These are phyloP conservation scores for Phoma sp. DNA, from an alignment of 2,329 filamentous ascomycete genomes.

Conservation along the genomic window DNA sequence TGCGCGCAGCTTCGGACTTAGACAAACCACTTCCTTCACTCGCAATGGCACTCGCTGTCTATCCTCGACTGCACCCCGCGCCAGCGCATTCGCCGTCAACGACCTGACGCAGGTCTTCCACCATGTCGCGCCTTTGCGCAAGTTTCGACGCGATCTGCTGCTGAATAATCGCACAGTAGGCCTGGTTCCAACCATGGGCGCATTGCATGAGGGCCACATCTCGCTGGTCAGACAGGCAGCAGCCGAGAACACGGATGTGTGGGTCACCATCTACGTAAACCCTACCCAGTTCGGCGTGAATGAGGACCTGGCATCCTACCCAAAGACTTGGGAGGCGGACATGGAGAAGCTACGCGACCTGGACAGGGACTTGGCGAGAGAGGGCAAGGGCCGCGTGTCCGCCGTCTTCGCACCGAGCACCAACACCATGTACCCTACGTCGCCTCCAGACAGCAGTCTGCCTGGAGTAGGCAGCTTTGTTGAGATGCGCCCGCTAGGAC, in stretches of 20 bases:
- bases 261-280: slow-evolving; percentile 94
- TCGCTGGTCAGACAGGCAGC: slow-evolving; percentile 85
- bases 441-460: slow-evolving; percentile 74
- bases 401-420: slow-evolving; percentile 89
- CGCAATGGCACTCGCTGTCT: slow-evolving; percentile 27
- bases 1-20: neutral
- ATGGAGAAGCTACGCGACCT: slow-evolving; percentile 69
- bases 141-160: slow-evolving; percentile 71
- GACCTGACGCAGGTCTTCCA: slow-evolving; percentile 72
- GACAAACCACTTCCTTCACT: slow-evolving; percentile 1
- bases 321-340: slow-evolving; percentile 86
- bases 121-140: slow-evolving; percentile 72
- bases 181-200: slow-evolving; percentile 96
- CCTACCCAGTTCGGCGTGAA: slow-evolving; percentile 91
- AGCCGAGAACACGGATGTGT: slow-evolving; percentile 80
- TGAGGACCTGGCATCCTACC: slow-evolving; percentile 89
- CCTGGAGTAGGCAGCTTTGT: slow-evolving; percentile 87
- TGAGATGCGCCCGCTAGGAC: slow-evolving; percentile 82
- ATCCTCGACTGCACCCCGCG: slow-evolving; percentile 25
- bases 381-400: slow-evolving; percentile 67
- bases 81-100: slow-evolving; percentile 26
- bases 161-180: slow-evolving; percentile 75
- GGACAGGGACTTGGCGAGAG: slow-evolving; percentile 71
- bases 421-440: slow-evolving; percentile 83
- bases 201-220: slow-evolving; percentile 89